These are phyloP conservation scores for Tuctoria greenei DNA, from an alignment of 176 grass and related monocot genomes.

Conservation along the genomic window DNA sequence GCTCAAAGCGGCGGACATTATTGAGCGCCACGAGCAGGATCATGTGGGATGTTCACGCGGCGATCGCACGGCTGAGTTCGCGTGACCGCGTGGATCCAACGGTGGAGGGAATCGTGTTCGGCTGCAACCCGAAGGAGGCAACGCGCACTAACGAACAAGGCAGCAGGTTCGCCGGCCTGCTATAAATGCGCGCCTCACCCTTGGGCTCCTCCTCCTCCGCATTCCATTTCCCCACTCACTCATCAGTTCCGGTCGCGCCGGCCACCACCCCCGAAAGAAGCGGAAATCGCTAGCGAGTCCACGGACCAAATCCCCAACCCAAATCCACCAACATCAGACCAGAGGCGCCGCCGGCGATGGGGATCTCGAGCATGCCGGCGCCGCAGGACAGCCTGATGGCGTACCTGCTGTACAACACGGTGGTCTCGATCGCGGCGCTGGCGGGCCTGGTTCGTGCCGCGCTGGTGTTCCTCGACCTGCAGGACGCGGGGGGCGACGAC, in stretches of 20 bases:
- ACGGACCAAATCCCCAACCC: not conserved
- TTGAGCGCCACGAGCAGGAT: slow-evolving; percentile 31
- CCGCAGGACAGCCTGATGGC: slow-evolving; percentile 72
- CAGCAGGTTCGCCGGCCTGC: not conserved
- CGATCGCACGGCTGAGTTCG: not conserved
- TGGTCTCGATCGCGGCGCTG: slow-evolving; percentile 55
- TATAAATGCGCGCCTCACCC: slow-evolving; percentile 32
- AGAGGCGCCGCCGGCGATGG: too few relatives aligned
- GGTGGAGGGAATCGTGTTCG: not conserved
- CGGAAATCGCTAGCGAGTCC: slow-evolving; percentile 31
- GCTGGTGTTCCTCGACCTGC: slow-evolving; percentile 55
- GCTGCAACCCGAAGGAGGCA: not conserved
- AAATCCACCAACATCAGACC: not conserved
- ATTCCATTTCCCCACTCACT: not conserved
- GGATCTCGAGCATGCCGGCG: slow-evolving; percentile 73
- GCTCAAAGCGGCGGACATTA: slow-evolving; percentile 25
- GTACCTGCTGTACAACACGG: slow-evolving; percentile 69
- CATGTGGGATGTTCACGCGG: slow-evolving; percentile 34
- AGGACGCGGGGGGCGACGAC: slow-evolving; percentile 3
- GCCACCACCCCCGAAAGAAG: slow-evolving; percentile 12
- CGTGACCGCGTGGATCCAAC: not conserved
- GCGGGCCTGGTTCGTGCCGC: slow-evolving; percentile 52
- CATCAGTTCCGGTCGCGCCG: too few relatives aligned
- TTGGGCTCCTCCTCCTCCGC: fast-evolving
- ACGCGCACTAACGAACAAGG: slow-evolving; percentile 1